These are phyloP conservation scores for Blastocystis sp. DNA, from an alignment of 352 stramenopile species.

Conservation along the genomic window DNA sequence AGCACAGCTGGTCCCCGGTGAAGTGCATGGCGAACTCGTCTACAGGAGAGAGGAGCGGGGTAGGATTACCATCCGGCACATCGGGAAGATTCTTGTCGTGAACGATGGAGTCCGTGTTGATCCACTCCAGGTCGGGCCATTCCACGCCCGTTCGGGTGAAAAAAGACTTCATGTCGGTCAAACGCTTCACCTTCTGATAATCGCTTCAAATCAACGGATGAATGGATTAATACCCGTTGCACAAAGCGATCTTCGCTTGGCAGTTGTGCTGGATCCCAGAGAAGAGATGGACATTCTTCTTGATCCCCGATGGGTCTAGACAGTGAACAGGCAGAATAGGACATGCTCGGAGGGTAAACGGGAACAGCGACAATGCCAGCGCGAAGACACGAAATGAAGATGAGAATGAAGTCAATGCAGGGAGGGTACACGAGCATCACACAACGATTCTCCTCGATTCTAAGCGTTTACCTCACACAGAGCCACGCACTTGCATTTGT, in stretches of 20 bases:
- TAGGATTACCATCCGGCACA: constrained; percentile 18
- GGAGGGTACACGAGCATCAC: constrained; percentile 94
- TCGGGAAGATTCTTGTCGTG: background rate
- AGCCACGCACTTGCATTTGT: constrained; percentile 13
- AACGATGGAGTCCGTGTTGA: constrained; percentile 72
- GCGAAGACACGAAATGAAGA: constrained; percentile 91
- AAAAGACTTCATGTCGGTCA: constrained; percentile 75
- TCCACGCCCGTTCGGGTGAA: constrained; percentile 25
- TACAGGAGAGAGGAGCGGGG: background rate
- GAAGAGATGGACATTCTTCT: constrained; percentile 93
- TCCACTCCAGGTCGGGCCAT: constrained; percentile 75
- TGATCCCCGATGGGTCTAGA: constrained; percentile 86
- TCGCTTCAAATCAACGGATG: background rate
- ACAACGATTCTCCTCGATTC: constrained; percentile 75
- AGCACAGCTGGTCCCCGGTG: constrained; percentile 80
- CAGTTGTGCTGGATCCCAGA: constrained; percentile 85
- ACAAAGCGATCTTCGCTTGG: constrained; percentile 84
- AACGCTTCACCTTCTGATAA: constrained; percentile 61
- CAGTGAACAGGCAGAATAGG: background rate
- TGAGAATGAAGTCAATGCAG: constrained; percentile 92
- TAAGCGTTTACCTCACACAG: background rate
- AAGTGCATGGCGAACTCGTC: constrained; percentile 64
- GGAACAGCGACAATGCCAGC: constrained; percentile 88
- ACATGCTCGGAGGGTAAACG: constrained; percentile 79
- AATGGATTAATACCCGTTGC: constrained; percentile 17